Conservation (phyloP, 148 eudicot genomes). For the Rhododendron griersonianum region DNA sequence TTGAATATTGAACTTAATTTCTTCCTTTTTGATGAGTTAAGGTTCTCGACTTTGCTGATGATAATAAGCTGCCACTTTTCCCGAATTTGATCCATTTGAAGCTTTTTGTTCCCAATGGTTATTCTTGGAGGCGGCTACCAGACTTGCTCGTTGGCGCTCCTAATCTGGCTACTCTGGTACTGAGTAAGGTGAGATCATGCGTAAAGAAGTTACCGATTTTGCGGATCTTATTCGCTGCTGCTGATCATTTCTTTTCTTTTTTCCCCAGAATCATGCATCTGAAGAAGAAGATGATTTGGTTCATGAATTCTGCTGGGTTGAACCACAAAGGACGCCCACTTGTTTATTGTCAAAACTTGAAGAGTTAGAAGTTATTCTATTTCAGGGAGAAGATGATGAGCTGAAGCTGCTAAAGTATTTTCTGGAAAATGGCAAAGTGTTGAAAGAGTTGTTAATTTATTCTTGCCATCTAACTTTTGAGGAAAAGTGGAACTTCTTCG, state of each 20-base stretch:
- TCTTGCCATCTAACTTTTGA: neutral
- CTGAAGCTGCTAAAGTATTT: constrained; percentile 10
- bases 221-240: neutral
- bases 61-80: constrained; percentile 5
- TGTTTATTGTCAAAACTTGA: neutral
- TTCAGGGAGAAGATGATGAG: neutral
- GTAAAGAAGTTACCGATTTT: neutral
- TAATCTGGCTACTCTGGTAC: neutral
- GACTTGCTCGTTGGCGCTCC: constrained; percentile 7
- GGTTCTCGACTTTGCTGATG: constrained; percentile 7
- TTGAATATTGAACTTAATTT: neutral
- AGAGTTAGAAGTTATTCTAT: neutral
- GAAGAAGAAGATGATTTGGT: no score
- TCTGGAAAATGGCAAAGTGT: neutral
- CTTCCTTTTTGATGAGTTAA: neutral
- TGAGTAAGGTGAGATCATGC: neutral
- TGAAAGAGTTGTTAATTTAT: constrained; percentile 2
- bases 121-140: neutral
- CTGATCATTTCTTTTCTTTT: neutral
- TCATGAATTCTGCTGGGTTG: neutral
- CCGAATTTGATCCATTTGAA: constrained; percentile 13
- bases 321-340: neutral
- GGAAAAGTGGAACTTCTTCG: neutral
- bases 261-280: neutral
- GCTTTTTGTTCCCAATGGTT: neutral